Conservation (phyloP, 2,329 filamentous ascomycete genomes). For the Pezizomycotina sp. region DNA sequence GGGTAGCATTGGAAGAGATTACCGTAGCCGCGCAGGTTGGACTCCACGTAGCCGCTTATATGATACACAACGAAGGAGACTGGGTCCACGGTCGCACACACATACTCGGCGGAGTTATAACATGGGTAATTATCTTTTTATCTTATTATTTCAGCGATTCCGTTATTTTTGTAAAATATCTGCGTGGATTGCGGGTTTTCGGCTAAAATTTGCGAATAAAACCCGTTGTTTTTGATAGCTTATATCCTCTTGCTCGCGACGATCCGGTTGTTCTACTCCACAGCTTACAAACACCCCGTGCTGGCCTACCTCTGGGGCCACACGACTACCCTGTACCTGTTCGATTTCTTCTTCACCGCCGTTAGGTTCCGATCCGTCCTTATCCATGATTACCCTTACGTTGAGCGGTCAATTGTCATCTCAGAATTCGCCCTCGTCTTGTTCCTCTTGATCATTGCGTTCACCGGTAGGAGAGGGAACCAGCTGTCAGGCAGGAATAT, state of each 20-base stretch:
- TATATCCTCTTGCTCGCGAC: slow-evolving; percentile 63
- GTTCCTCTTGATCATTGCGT: slow-evolving; percentile 55
- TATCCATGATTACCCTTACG: slow-evolving; percentile 52
- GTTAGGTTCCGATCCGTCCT: slow-evolving; percentile 71
- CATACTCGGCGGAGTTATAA: slow-evolving; percentile 48
- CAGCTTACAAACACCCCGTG: slow-evolving; percentile 42
- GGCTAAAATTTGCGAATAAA: not conserved
- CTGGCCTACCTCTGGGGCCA: slow-evolving; percentile 78
- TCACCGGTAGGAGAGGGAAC: slow-evolving; percentile 80
- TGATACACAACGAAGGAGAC: slow-evolving; percentile 38
- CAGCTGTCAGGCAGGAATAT: slow-evolving; percentile 71
- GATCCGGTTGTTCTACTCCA: slow-evolving; percentile 47
- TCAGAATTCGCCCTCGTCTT: slow-evolving; percentile 59
- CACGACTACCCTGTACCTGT: slow-evolving; percentile 65
- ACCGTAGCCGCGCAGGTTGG: slow-evolving; percentile 56
- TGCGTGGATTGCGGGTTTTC: no score
- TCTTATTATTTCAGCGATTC: not conserved
- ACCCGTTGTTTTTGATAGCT: slow-evolving; percentile 26
- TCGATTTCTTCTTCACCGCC: slow-evolving; percentile 63
- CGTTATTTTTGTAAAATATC: not conserved
- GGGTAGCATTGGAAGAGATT: slow-evolving; percentile 57
- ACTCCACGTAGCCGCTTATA: slow-evolving; percentile 49
- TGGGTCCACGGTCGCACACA: slow-evolving; percentile 36
- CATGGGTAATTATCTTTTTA: slow-evolving; percentile 51
- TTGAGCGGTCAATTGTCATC: slow-evolving; percentile 49